phyloP scores from a whole-genome alignment of 2,329 filamentous ascomycete genomes.

The Hypoxylon sp. region DNA sequence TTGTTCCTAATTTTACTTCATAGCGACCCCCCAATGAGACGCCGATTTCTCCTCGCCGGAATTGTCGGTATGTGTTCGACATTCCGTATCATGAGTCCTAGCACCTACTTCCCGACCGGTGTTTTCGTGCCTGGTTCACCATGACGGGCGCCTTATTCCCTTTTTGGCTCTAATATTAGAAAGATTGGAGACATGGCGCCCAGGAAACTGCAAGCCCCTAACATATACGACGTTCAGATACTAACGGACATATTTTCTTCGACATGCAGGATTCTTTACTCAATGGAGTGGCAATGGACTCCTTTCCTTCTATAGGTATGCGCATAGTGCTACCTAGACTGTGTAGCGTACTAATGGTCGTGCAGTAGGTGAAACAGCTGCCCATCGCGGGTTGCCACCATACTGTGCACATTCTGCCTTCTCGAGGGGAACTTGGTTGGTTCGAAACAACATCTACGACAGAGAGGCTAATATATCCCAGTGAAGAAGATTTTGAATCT shows the following conservation, averaged over 20 bases:
- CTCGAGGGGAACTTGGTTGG: neutral
- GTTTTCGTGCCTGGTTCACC: neutral
- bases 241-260: neutral
- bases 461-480: conserved; percentile 24
- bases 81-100: neutral
- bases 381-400: neutral
- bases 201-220: neutral
- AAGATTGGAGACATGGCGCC: too few relatives aligned
- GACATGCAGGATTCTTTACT: conserved; percentile 53
- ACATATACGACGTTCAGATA: neutral
- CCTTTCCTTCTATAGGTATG: conserved; percentile 56
- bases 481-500: conserved; percentile 59
- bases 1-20: conserved; percentile 48
- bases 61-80: conserved; percentile 49
- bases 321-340: neutral
- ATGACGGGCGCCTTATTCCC: neutral
- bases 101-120: neutral
- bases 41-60: conserved; percentile 55
- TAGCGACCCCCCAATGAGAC: conserved; percentile 55
- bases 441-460: neutral
- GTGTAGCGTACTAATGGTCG: conserved; percentile 8
- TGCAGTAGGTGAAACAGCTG: conserved; percentile 25
- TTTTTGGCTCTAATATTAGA: neutral
- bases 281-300: conserved; percentile 61
- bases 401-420: neutral